A percentile compares a stretch with the other conserved stretches of the same genome.
Evolutionary conservation across 2,329 filamentous ascomycete species (phyloP).

Genomic region (Aspergillus udagawae): DNA sequence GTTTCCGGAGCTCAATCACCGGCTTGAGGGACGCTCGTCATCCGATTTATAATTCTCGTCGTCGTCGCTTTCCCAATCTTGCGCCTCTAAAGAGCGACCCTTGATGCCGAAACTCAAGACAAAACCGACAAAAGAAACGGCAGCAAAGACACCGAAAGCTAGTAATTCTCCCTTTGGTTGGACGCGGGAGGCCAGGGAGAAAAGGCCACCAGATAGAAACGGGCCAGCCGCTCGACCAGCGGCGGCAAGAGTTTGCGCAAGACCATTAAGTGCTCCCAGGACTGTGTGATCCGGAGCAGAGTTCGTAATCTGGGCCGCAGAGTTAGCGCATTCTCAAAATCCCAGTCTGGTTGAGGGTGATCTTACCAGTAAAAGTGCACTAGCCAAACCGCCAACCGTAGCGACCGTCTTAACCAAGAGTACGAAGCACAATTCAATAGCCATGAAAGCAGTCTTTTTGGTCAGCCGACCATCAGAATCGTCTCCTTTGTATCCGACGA

Average conservation of each 20-base stretch:
- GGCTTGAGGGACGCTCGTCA: slow-evolving; percentile 36
- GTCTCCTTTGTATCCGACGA: slow-evolving; percentile 71
- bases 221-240: slow-evolving; percentile 85
- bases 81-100: slow-evolving; percentile 56
- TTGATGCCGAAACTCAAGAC: slow-evolving; percentile 73
- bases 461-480: slow-evolving; percentile 54
- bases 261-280: slow-evolving; percentile 84
- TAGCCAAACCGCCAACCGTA: slow-evolving; percentile 82
- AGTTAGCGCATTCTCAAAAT: neutral
- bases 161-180: slow-evolving; percentile 77
- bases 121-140: slow-evolving; percentile 76
- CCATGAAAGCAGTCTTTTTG: slow-evolving; percentile 66
- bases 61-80: slow-evolving; percentile 48
- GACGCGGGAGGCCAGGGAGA: slow-evolving; percentile 70
- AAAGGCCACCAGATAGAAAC: slow-evolving; percentile 81
- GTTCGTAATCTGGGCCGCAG: slow-evolving; percentile 71
- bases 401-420: slow-evolving; percentile 87
- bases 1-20: neutral
- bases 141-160: slow-evolving; percentile 83
- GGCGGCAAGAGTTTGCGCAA: slow-evolving; percentile 90
- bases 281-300: slow-evolving; percentile 81
- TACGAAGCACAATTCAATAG: slow-evolving; percentile 73
- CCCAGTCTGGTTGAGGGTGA: neutral
- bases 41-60: slow-evolving; percentile 44
- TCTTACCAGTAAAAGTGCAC: slow-evolving; percentile 76